Conservation (phyloP, 1,139 yeast species). For the Hemisphaericaspora lyxosophila region DNA sequence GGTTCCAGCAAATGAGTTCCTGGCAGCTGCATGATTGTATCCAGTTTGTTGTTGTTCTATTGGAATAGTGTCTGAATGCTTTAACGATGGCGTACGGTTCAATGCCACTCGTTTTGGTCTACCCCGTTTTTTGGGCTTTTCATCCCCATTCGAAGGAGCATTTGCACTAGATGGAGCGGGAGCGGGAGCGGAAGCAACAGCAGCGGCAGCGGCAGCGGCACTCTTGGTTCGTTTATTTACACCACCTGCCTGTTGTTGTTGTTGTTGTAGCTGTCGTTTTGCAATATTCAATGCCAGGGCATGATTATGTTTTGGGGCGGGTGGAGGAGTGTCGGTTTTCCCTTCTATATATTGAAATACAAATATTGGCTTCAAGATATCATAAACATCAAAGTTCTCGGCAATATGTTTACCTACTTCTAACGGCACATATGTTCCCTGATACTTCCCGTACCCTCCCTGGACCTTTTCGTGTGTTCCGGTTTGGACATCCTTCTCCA, state of each 20-base stretch:
- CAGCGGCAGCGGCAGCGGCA: background rate
- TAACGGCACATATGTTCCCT: conserved; percentile 91
- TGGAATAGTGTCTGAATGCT: conserved; percentile 36
- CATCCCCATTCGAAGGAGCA: conserved; percentile 22
- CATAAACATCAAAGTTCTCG: conserved; percentile 67
- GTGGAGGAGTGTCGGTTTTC: conserved; percentile 64
- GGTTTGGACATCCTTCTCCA: conserved; percentile 84
- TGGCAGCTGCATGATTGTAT: conserved; percentile 7
- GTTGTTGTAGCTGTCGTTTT: conserved; percentile 29
- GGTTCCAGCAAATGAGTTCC: conserved; percentile 15
- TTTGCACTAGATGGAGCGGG: conserved; percentile 11
- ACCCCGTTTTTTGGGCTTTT: conserved; percentile 46
- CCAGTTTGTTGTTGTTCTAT: conserved; percentile 15
- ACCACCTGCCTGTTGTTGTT: conserved; percentile 7
- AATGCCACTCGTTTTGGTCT: conserved; percentile 43
- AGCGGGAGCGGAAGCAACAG: background rate
- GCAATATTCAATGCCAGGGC: conserved; percentile 59
- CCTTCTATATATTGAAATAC: conserved; percentile 61
- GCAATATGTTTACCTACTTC: conserved; percentile 67
- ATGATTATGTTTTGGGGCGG: conserved; percentile 82
- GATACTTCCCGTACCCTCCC: conserved; percentile 93
- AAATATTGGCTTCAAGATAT: conserved; percentile 65
- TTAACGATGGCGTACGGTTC: conserved; percentile 26
- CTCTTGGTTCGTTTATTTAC: conserved; percentile 2
- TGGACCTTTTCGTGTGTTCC: conserved; percentile 90